Evolutionary conservation across 2,329 filamentous ascomycete species (phyloP), one percentile per base, ranked within the genome.

Genomic region (Calycina herbarum): DNA sequence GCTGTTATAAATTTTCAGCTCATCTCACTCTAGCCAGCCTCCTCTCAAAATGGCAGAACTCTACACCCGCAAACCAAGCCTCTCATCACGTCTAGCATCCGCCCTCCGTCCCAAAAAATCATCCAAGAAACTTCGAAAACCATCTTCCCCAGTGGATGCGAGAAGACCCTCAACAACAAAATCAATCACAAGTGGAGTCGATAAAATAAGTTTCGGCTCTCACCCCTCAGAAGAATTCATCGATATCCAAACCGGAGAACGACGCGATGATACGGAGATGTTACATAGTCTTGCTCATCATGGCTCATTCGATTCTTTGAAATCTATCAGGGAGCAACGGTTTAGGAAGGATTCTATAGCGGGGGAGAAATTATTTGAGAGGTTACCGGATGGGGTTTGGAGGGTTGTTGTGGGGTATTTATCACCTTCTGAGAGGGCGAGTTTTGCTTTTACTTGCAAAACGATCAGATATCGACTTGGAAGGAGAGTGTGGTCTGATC

Each of bases 401-500:
- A 71, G 74, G 7, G 67, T 67, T 3, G 79, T 86, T 48, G 74
- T 79, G 13, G 73, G 70, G 8, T 78, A 78, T 64, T 71, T 86
- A 20, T 71, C 77, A 42, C 79, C 79, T 7, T 72, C 77, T n/a
- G 83, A 85, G 63, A 76, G 77, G 20, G 83, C 83, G 5, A 80
- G 77, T 70, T 78, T 86, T 11, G 79, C 82, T 10, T 74, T 85
- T 13, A 76, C 83, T 29, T 82, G 76, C 70, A 83, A 81, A 70
- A 78, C 78, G 2, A 76, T 86, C 20, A 76, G 78, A 66, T 64
- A 71, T 13, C 78, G 79, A 11, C 71, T 86, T 11, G 81, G 81
- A 3, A 69, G 73, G 1, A 71, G 71, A 8, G 77, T 79, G 6
- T 82, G 81, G 73, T 57, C 73, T 42, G 74, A 70, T 4, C 74